These are phyloP conservation scores for Cercospora zeae-maydis DNA, from an alignment of 2,329 filamentous ascomycete genomes.

Conservation along the genomic window DNA sequence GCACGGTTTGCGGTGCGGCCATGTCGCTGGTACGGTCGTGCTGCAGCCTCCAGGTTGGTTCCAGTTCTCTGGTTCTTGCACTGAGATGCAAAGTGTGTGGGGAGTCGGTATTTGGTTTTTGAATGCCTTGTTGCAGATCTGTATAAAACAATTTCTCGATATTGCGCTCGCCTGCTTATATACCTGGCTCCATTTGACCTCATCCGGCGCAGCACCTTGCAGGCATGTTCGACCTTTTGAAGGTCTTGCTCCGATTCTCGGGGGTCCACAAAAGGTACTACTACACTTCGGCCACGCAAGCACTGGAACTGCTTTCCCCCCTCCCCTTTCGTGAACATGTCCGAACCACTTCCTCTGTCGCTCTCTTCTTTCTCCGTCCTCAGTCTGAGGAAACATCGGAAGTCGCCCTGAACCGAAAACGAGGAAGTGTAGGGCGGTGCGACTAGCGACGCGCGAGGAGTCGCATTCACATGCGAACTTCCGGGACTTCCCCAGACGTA, in stretches of 20 bases:
- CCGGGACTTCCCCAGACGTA: slow-evolving; percentile 3
- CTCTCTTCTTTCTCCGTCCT: neutral
- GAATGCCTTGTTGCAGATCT: neutral
- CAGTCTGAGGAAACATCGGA: neutral
- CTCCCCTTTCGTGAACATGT: neutral
- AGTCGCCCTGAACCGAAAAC: slow-evolving; percentile 1
- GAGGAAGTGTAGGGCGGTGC: neutral
- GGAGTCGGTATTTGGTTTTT: neutral
- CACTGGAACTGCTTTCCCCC: no score
- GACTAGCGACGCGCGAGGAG: neutral
- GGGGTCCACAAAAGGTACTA: neutral
- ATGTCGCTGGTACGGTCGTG: neutral
- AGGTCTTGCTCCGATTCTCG: neutral
- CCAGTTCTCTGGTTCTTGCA: neutral
- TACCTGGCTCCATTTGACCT: neutral
- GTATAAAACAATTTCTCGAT: neutral
- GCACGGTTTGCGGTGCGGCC: slow-evolving; percentile 15
- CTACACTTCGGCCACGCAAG: no score
- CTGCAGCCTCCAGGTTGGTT: neutral
- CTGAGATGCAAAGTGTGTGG: no score
- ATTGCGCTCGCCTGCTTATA: neutral
- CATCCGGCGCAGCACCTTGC: neutral
- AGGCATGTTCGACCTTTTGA: neutral
- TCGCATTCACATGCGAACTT: slow-evolving; percentile 7
- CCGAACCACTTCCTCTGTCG: neutral